Evolutionary conservation across 2,329 filamentous ascomycete genomes (phyloP).

Genomic region (Cladosporium sp.): DNA sequence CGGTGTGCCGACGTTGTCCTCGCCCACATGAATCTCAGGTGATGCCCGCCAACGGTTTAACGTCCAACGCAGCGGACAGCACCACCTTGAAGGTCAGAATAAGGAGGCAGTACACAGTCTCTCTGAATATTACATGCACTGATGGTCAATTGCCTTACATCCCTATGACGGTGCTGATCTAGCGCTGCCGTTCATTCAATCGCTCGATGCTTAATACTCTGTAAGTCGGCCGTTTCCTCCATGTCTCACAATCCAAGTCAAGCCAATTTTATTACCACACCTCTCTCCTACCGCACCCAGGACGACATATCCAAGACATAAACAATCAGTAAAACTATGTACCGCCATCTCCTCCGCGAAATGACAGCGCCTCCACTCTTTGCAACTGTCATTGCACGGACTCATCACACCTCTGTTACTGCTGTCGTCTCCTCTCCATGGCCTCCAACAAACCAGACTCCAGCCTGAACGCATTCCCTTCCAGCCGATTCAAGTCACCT

Average conservation of each 20-base stretch:
- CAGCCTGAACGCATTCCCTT: neutral
- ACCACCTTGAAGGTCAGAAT: neutral
- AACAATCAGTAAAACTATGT: conserved; percentile 9
- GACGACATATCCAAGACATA: conserved; percentile 6
- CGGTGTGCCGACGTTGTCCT: neutral
- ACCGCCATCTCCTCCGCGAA: neutral
- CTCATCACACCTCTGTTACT: neutral
- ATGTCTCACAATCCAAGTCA: conserved; percentile 8
- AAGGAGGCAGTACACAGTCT: neutral
- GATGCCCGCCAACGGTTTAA: conserved; percentile 3
- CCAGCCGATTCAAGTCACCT: conserved; percentile 8
- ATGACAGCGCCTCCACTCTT: neutral
- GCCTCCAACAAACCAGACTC: neutral
- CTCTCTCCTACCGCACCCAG: neutral
- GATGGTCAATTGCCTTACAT: neutral
- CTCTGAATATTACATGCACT: neutral
- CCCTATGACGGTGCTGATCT: too few relatives aligned
- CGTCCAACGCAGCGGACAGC: neutral
- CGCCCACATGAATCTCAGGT: conserved; percentile 7
- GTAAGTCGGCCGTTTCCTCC: conserved; percentile 3
- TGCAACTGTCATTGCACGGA: conserved; percentile 5
- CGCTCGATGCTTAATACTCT: neutral
- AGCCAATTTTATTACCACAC: neutral
- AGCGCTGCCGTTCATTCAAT: neutral
- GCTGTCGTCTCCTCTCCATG: neutral